Conservation (phyloP, 2,329 filamentous ascomycete species). For the Xylaria multiplex region DNA sequence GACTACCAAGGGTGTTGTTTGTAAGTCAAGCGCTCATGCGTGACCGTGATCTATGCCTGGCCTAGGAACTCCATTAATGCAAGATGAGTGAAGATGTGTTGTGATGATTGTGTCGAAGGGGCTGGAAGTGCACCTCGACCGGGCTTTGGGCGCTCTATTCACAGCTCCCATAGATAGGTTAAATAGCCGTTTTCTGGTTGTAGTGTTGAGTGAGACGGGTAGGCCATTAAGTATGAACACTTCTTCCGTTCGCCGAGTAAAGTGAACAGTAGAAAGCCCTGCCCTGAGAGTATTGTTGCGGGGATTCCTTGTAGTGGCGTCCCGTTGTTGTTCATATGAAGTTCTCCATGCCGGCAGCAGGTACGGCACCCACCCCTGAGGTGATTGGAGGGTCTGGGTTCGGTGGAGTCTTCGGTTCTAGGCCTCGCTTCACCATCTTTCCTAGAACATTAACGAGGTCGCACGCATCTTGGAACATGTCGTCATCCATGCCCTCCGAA, state of each 20-base stretch:
- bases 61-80: slow-evolving; percentile 31
- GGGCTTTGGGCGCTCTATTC: background rate
- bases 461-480: slow-evolving; percentile 92
- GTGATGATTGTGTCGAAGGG: background rate
- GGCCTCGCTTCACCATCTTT: slow-evolving; percentile 85
- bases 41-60: slow-evolving; percentile 23
- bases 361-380: slow-evolving; percentile 36
- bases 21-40: slow-evolving; percentile 31
- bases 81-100: slow-evolving; percentile 8
- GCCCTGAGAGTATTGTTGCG: background rate
- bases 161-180: background rate
- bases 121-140: background rate
- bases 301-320: background rate
- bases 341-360: slow-evolving; percentile 44
- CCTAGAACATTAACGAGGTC: slow-evolving; percentile 87
- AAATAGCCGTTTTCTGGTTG: background rate
- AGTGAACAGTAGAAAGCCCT: background rate
- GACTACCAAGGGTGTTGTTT: slow-evolving; percentile 7
- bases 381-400: slow-evolving; percentile 37
- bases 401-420: slow-evolving; percentile 50
- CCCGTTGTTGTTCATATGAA: slow-evolving; percentile 40
- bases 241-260: background rate
- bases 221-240: background rate
- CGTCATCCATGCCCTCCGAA: slow-evolving; percentile 91
- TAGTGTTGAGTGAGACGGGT: background rate